A percentile compares a stretch with the other conserved stretches of the same genome.
These are phyloP conservation scores for Hypoxylon sp. DNA, from an alignment of 2,329 filamentous ascomycete genomes.

Conservation along the genomic window DNA sequence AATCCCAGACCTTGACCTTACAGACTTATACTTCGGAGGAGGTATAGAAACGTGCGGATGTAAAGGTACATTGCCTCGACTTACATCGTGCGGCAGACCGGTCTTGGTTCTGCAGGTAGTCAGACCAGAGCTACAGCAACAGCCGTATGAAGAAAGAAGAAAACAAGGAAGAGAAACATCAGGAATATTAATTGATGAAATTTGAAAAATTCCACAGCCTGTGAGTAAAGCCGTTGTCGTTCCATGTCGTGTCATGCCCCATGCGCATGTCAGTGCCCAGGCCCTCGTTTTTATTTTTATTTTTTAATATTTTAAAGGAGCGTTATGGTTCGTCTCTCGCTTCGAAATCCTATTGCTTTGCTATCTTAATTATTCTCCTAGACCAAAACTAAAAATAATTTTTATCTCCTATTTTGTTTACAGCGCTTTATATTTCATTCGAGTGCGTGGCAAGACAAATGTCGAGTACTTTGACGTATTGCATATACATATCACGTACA, in stretches of 20 bases:
- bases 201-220: slow-evolving; percentile 27
- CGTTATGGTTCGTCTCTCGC: slow-evolving; percentile 26
- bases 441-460: slow-evolving; percentile 5
- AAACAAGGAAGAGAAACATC: slow-evolving; percentile 22
- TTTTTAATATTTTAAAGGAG: slow-evolving; percentile 18
- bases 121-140: slow-evolving; percentile 34
- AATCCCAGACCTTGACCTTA: slow-evolving; percentile 43
- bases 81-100: slow-evolving; percentile 38
- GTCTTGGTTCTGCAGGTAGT: slow-evolving; percentile 44
- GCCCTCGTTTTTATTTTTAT: slow-evolving; percentile 28
- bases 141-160: slow-evolving; percentile 22
- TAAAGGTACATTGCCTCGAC: slow-evolving; percentile 36
- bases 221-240: slow-evolving; percentile 35
- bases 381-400: slow-evolving; percentile 34
- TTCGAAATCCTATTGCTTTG: slow-evolving; percentile 27
- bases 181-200: slow-evolving; percentile 37
- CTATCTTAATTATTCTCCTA: slow-evolving; percentile 27
- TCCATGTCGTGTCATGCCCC: slow-evolving; percentile 45
- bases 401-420: slow-evolving; percentile 16
- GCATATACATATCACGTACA: slow-evolving; percentile 27
- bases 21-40: slow-evolving; percentile 32
- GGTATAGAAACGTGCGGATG: slow-evolving; percentile 33
- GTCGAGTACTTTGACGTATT: slow-evolving; percentile 11
- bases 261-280: slow-evolving; percentile 41
- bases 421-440: slow-evolving; percentile 19